Evolutionary conservation across 2,329 filamentous ascomycete genomes (phyloP), one percentile per base, ranked within the genome.

Genomic region (Cercospora zeae-maydis): DNA sequence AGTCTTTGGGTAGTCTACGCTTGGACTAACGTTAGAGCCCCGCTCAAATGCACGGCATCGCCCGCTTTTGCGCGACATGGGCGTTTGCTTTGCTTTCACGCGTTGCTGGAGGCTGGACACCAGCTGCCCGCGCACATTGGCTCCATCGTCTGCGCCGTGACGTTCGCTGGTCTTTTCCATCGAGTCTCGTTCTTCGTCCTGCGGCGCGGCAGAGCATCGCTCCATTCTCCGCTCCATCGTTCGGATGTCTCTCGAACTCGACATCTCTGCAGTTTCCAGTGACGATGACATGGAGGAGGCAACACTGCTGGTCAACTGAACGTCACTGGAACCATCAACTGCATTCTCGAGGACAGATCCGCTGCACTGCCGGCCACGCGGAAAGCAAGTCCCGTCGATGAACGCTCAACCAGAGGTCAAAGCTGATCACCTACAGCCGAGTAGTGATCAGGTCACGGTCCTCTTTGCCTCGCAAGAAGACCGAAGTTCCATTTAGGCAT

Each of bases 71-170:
- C 21, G 47, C 27, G 47, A 51, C 47, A 51, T 30, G 16, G 27
- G 21, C 27, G 27, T 51, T 51, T 27, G 47, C 24, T 30, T 52
- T 16, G 36, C 36, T 16, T 16, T 39, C 47, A 52, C 47, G 47
- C 47, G 47, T 52, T 31, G 16, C 27, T 52, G 24, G 24, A 39
- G 36, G 36, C 36, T 39, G 36, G 36, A 16, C 8, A 36, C 34
- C 8, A 14, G 34, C 34, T 8, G 34, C 8, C 34, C 8, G 8
- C 57, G 33, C 51, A 45, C 57, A 59, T 59, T 59, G 45, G 57
- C 45, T 53, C 57, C 45, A 59, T 37, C 57, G 57, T 24, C 45
- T 53, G 16, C 39, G 45, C 57, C n/a, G 24, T 27, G 24, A 27
- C 24, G 24, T 27, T 6, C 24, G 24, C 39, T 42, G 39, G 39